Conservation (phyloP, 2,329 filamentous ascomycete genomes). For the Talaromyces verruculosus region DNA sequence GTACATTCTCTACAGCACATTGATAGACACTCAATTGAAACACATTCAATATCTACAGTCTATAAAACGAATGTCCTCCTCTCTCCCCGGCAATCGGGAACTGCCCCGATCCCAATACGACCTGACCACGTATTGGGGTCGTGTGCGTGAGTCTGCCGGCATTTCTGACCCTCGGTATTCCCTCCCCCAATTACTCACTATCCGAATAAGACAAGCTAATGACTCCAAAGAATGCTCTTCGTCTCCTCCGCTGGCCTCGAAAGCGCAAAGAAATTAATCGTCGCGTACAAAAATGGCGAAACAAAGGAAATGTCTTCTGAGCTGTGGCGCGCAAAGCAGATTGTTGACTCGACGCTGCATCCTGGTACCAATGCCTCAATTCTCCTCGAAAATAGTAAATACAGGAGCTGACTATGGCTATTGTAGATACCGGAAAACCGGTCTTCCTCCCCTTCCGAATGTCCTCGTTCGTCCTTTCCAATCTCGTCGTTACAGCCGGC, state of each 20-base stretch:
- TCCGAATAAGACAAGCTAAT: not conserved
- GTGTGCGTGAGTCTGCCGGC: conserved; percentile 83
- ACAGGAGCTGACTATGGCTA: not conserved
- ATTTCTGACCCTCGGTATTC: conserved; percentile 88
- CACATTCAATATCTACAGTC: not conserved
- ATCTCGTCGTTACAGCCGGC: conserved; percentile 89
- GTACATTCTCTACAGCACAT: not conserved
- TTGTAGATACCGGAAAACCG: conserved; percentile 80
- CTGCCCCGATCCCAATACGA: conserved; percentile 91
- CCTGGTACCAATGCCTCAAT: conserved; percentile 60
- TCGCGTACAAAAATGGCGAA: conserved; percentile 83
- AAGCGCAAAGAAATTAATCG: conserved; percentile 76
- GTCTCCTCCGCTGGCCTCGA: conserved; percentile 77
- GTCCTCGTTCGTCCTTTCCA: conserved; percentile 92
- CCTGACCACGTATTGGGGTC: conserved; percentile 88
- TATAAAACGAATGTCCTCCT: conserved; percentile 55
- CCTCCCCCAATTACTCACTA: not conserved
- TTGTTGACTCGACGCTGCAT: conserved; percentile 93
- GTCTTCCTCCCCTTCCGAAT: conserved; percentile 96
- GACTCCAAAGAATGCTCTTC: conserved; percentile 75
- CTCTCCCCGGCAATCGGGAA: conserved; percentile 68
- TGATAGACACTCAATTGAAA: not conserved
- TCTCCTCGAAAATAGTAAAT: too few species aligned
- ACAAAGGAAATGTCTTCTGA: conserved; percentile 79
- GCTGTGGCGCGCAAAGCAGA: conserved; percentile 93